Conservation (phyloP, 176 grass and related monocot genomes). For the Cocos nucifera region DNA sequence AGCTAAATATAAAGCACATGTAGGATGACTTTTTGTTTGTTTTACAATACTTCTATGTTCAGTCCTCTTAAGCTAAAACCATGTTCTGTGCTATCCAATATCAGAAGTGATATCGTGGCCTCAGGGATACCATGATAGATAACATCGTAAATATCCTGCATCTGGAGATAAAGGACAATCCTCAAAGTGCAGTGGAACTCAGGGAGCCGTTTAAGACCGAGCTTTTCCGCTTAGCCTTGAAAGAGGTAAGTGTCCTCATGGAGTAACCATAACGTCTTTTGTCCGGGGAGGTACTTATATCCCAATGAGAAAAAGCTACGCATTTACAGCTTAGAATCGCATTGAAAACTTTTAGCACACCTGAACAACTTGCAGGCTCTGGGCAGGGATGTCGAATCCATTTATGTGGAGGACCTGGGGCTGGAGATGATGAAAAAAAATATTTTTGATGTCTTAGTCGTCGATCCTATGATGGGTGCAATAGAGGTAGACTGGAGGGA, state of each 20-base stretch:
- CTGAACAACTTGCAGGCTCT: slow-evolving; percentile 33
- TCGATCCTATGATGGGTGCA: slow-evolving; percentile 74
- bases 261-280: no score
- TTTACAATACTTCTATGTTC: no score
- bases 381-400: slow-evolving; percentile 41
- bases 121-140: slow-evolving; percentile 45
- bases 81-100: neutral
- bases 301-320: no score
- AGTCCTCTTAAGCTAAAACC: no score
- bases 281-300: no score
- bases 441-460: slow-evolving; percentile 41
- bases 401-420: slow-evolving; percentile 67
- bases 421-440: slow-evolving; percentile 43
- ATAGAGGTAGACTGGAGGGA: slow-evolving; percentile 95
- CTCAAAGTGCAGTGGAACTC: slow-evolving; percentile 43
- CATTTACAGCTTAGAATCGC: no score
- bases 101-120: slow-evolving; percentile 51
- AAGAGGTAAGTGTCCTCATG: slow-evolving; percentile 32
- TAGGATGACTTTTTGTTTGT: no score
- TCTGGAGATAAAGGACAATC: slow-evolving; percentile 26
- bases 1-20: no score
- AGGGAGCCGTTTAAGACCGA: slow-evolving; percentile 61
- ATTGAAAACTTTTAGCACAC: neutral
- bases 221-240: slow-evolving; percentile 58
- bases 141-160: slow-evolving; percentile 44